phyloP scores from a whole-genome alignment of 2,329 filamentous ascomycete species.

The Parafenestella ontariensis region DNA sequence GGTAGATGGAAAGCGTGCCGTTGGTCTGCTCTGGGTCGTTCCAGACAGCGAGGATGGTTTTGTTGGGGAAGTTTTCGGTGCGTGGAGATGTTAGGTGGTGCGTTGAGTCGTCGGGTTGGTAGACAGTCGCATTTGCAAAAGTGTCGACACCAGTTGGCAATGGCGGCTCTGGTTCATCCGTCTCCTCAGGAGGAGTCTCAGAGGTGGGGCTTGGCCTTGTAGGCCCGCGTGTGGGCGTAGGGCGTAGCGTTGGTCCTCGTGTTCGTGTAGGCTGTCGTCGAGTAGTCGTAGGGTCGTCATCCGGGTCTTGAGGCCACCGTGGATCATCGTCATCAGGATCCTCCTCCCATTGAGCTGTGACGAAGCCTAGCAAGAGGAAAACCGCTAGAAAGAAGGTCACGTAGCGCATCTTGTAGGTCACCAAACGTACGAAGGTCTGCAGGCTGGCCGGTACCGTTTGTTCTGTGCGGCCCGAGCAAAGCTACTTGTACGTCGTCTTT shows the following conservation, averaged over 20 bases:
- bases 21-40: conserved; percentile 13
- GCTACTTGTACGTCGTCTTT: conserved; percentile 8
- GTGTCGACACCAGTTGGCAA: conserved; percentile 21
- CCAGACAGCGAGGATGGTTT: conserved; percentile 25
- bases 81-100: conserved; percentile 18
- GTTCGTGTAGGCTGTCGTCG: conserved; percentile 1
- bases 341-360: conserved; percentile 12
- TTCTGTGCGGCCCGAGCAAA: not conserved
- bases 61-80: conserved; percentile 26
- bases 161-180: conserved; percentile 7
- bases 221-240: conserved; percentile 1
- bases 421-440: not conserved
- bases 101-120: conserved; percentile 18
- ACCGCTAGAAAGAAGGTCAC: conserved; percentile 7
- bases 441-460: not conserved
- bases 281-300: conserved; percentile 2
- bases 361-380: conserved; percentile 4
- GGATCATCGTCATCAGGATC: conserved; percentile 9
- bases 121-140: conserved; percentile 31
- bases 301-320: conserved; percentile 1
- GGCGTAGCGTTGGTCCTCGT: not conserved
- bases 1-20: conserved; percentile 18
- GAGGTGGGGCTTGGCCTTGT: conserved; percentile 1
- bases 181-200: conserved; percentile 3
- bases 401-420: not conserved